Base-by-base conservation (phyloP, 306 rosid genomes). In the Cercis canadensis region DNA sequence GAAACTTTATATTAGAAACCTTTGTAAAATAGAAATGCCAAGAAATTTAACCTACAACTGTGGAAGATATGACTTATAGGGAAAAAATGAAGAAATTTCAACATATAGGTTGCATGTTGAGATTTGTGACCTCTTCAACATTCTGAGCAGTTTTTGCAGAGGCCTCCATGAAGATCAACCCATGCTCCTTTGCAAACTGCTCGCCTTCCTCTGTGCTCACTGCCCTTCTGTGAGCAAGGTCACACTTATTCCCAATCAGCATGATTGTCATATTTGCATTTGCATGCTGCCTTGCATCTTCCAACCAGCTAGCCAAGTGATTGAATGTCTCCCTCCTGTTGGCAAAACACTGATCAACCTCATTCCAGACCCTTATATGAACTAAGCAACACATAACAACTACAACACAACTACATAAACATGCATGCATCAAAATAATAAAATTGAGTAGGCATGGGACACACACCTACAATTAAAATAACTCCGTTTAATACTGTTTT, bases 161-260 rank as follows among this genome's bases (percentile, higher is more conserved):
- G 56, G 97, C 98, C 75, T 94, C 98, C 98, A 94, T 90, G 78
- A 90, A 89, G 74, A 94, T 88, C 79, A 94, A 78, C 1, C 98
- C 97, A 51, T 94, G 92, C 77, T 94, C 98, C 89, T 89, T 94
- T 52, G 98, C 98, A 80, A 94, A 94, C 68, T 90, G 98, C 72
- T 94, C 98, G 4, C 98, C 98, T 86, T 94, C 98, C 81, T 94
- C 98, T 0, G 96, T 94, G 89, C 98, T 94, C 56, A 94, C 98
- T 53, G 98, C 97, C 86, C 98, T 86, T 84, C 98, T 86, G 72
- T 90, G 98, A 45, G 97, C 90, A 70, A 94, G 97, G 83, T 94
- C 98, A 60, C 95, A 84, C 89, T 94, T 94, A 43, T 94, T 94
- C 57, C 99, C 99, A 5, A 94, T 91, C 39, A 94, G 81, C 99